Base-by-base conservation (phyloP, 108 stramenopile species). In the Conticribra weissflogii region DNA sequence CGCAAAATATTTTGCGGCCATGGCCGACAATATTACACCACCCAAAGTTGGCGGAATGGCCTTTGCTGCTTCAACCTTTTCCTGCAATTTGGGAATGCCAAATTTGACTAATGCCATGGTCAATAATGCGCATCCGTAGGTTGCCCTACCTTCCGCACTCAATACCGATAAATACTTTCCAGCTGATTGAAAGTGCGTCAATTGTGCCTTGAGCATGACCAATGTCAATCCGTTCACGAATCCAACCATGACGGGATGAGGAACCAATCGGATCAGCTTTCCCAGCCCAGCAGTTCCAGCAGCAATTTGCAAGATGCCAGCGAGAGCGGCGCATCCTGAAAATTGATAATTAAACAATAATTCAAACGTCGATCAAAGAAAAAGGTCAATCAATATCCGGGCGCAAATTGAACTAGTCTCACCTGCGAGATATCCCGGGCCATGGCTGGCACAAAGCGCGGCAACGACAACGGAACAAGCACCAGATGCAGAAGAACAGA, bases 151-250 rank as follows among this genome's bases (percentile, higher is more conserved):
- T 27, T 71, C 62, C 1, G 54, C 22, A 41, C 48, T 73, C 0
- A 72, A 25, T 14, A 81, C 59, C 5, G 81, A 72, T 33, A 86
- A 49, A 58, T 85, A 85, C 9, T 22, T 71, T 2, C 85, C 83
- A 23, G 45, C 61, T 16, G 79, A 58, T 58, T 85, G 66, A 76
- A 96, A 97, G 63, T 88, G 87, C 8, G 66, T 74, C 59, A 96
- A 64, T 68, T 97, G 96, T 14, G 95, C 92, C 58, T 85, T 82
- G n/a, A 88, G 73, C 86, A 97, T 93, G 34, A 97, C 92, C 2
- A 96, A 53, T n/a, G 91, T 85, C 50, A 97, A 73, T 23, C 96
- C 95, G 68, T 96, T 96, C 22, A 93, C 93, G 68, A 97, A 97
- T 0, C 95, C 95, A 17, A 96, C 53, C 93, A 97, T 97, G 34